phyloP scores from a whole-genome alignment of 2,329 filamentous ascomycete genomes.

The Aspergillus puulaauensis region DNA sequence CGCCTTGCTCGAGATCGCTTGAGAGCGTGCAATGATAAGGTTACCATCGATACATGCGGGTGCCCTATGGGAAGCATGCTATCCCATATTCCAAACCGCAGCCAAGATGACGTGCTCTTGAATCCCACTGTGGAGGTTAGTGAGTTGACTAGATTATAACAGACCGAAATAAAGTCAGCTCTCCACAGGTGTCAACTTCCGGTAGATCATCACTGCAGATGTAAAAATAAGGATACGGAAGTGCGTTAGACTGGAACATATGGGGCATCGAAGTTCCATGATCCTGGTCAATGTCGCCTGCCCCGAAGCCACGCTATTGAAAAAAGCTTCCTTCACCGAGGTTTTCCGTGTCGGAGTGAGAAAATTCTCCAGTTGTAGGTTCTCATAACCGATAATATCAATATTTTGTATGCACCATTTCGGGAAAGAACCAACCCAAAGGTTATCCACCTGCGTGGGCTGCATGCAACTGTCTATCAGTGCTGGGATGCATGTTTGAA shows the following conservation, averaged over 20 bases:
- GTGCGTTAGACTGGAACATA: constrained; percentile 19
- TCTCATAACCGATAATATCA: neutral
- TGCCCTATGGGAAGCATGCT: too few species aligned
- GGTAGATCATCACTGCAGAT: neutral
- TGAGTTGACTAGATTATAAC: neutral
- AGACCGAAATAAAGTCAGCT: neutral
- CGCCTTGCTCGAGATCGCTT: neutral
- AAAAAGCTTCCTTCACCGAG: neutral
- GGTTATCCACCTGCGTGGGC: neutral
- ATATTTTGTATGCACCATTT: neutral
- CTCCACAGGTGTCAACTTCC: neutral
- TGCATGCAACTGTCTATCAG: neutral
- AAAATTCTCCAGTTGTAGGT: neutral
- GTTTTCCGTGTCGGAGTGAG: neutral
- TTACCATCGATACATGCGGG: neutral
- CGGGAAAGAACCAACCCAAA: neutral
- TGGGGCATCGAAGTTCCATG: constrained; percentile 15
- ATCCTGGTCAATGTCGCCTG: constrained; percentile 16
- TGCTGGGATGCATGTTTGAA: neutral
- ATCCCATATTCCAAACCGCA: neutral
- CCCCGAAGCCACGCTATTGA: constrained; percentile 16
- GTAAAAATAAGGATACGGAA: constrained; percentile 11
- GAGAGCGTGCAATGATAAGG: neutral
- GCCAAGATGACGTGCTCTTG: neutral
- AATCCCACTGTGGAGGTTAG: neutral